Percentiles rank a stretch among this genome's conserved stretches.
These are phyloP conservation scores for Sporothrix inflata DNA, from an alignment of 2,329 filamentous ascomycete species.

Conservation along the genomic window DNA sequence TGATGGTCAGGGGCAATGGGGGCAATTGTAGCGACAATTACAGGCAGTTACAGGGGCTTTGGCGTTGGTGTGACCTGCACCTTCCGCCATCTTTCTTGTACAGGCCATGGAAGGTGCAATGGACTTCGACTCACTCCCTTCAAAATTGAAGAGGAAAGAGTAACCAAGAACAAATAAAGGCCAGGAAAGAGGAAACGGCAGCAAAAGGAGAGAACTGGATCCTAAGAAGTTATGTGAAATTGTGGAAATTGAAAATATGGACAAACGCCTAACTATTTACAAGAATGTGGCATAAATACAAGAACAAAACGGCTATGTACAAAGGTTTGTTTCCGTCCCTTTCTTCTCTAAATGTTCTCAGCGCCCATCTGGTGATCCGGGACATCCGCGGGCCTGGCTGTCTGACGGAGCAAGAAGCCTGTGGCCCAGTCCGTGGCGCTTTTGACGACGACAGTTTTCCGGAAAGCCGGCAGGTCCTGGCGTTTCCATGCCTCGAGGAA, in stretches of 20 bases:
- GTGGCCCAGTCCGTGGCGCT: constrained; percentile 20
- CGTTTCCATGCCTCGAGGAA: constrained; percentile 21
- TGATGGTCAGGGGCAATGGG: constrained; percentile 8
- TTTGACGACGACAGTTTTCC: constrained; percentile 20
- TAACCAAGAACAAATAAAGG: background rate
- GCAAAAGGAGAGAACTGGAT: background rate
- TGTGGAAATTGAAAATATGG: background rate
- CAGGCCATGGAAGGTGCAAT: background rate
- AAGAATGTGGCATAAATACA: background rate
- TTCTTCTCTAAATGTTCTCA: background rate
- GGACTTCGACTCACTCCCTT: background rate
- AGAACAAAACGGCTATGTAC: background rate
- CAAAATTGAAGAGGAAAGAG: background rate
- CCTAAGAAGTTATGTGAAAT: background rate
- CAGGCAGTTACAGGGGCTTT: background rate
- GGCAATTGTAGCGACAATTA: background rate
- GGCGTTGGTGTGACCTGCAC: background rate
- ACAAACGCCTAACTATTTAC: background rate
- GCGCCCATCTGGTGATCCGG: background rate
- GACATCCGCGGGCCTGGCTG: background rate
- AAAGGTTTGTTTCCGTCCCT: background rate
- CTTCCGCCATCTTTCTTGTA: background rate
- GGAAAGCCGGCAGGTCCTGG: constrained; percentile 17
- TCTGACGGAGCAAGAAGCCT: background rate
- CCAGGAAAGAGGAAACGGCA: background rate